These are phyloP conservation scores for Zymoseptoria brevis DNA, from an alignment of 2,329 filamentous ascomycete species.

Conservation along the genomic window DNA sequence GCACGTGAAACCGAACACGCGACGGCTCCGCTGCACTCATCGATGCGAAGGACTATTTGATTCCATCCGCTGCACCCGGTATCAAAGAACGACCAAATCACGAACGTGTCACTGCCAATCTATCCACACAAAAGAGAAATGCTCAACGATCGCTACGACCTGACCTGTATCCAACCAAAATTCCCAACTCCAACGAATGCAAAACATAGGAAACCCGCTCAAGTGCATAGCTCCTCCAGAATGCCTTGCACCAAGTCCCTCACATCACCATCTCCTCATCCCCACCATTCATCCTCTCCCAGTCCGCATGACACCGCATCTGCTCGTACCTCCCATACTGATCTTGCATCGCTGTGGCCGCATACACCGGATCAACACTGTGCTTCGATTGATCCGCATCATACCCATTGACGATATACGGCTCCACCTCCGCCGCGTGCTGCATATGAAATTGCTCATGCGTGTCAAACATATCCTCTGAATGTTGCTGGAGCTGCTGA, in stretches of 20 bases:
- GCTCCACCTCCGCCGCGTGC: slow-evolving; percentile 51
- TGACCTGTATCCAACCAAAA: too few relatives aligned
- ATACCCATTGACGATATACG: slow-evolving; percentile 80
- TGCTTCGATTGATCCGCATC: slow-evolving; percentile 59
- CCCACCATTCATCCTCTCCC: slow-evolving; percentile 24
- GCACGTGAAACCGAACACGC: too few relatives aligned
- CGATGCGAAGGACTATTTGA: too few relatives aligned
- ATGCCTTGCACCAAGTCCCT: background rate
- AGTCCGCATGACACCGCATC: slow-evolving; percentile 43
- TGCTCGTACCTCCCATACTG: slow-evolving; percentile 59
- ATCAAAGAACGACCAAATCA: too few relatives aligned
- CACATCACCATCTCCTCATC: slow-evolving; percentile 29
- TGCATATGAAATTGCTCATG: slow-evolving; percentile 10
- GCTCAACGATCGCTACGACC: too few relatives aligned
- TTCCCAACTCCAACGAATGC: background rate
- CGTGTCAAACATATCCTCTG: slow-evolving; percentile 23
- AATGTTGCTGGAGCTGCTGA: slow-evolving; percentile 6
- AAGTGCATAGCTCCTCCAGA: background rate
- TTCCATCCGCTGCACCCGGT: too few relatives aligned
- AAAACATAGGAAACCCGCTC: background rate
- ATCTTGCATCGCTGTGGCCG: slow-evolving; percentile 50
- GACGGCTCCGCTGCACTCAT: too few relatives aligned
- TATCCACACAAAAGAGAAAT: too few relatives aligned
- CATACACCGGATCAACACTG: slow-evolving; percentile 64
- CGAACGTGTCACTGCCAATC: too few relatives aligned